Conservation (phyloP, 139 green algal genomes). For the Tetraselmis chui region DNA sequence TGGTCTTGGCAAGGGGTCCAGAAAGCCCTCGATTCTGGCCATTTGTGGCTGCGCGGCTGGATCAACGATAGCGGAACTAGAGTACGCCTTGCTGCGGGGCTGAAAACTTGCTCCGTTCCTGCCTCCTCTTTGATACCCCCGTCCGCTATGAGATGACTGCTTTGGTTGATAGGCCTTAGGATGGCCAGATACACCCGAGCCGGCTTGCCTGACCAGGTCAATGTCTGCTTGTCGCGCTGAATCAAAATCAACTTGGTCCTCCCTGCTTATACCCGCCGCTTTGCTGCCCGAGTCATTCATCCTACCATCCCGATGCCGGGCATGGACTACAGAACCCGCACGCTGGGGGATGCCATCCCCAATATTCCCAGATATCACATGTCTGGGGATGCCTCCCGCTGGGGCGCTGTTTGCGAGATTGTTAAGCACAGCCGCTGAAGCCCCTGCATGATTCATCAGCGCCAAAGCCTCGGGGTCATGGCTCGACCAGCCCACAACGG, state of each 20-base stretch:
- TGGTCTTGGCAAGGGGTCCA: neutral
- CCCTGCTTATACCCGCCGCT: no score
- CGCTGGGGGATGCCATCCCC: neutral
- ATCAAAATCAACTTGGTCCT: no score
- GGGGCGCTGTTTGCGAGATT: neutral
- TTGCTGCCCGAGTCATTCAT: neutral
- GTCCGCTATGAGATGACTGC: neutral
- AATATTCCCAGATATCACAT: neutral
- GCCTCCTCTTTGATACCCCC: neutral
- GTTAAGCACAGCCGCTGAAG: neutral
- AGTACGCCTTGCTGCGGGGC: neutral
- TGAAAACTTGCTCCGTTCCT: neutral
- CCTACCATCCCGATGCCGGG: neutral
- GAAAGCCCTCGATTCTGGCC: neutral
- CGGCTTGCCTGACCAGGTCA: neutral
- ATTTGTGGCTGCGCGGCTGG: neutral
- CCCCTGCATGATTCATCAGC: neutral
- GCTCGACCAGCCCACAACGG: neutral
- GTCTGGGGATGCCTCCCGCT: neutral
- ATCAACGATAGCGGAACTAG: neutral
- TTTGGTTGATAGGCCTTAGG: neutral
- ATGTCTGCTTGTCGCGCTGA: no score
- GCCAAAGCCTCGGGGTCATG: neutral
- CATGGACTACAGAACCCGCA: neutral
- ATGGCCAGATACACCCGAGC: neutral